These are phyloP conservation scores for Chondrostereum purpureum DNA, from an alignment of 1,284 basidiomycete genomes.

Conservation along the genomic window DNA sequence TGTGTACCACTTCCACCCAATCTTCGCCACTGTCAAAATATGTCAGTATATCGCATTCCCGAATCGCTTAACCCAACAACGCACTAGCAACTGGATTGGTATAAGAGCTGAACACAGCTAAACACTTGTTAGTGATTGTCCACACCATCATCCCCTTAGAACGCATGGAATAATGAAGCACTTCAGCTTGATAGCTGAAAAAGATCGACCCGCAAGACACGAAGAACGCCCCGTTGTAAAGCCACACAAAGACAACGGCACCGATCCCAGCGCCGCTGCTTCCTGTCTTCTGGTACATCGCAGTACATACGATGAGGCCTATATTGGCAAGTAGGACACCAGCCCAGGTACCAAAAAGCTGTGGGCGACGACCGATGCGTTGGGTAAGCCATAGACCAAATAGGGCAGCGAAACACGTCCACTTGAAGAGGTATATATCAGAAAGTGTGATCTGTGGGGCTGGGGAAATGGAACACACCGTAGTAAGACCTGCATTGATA, in stretches of 20 bases:
- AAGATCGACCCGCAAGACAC: constrained; percentile 11
- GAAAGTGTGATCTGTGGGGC: too few species aligned
- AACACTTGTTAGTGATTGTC: too few species aligned
- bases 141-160: too few species aligned
- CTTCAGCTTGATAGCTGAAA: constrained; percentile 12
- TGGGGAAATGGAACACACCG: too few species aligned
- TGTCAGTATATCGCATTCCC: too few species aligned
- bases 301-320: constrained; percentile 9
- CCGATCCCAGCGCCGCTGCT: constrained; percentile 11
- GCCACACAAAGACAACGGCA: constrained; percentile 12
- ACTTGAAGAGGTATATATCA: too few species aligned
- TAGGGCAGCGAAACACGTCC: constrained; percentile 2
- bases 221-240: constrained; percentile 13
- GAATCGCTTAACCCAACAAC: too few species aligned
- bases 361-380: constrained; percentile 9
- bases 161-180: constrained; percentile 11
- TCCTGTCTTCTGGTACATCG: constrained; percentile 9
- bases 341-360: constrained; percentile 9
- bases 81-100: too few species aligned
- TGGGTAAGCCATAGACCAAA: constrained; percentile 10
- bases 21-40: too few species aligned
- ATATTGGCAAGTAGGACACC: constrained; percentile 12
- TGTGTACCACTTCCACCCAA: too few species aligned
- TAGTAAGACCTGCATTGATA: too few species aligned
- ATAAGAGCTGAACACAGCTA: too few species aligned